Percentiles rank a stretch among this genome's conserved stretches.
phyloP scores from a whole-genome alignment of 108 stramenopile genomes.

The Stephanodiscus minutulus region DNA sequence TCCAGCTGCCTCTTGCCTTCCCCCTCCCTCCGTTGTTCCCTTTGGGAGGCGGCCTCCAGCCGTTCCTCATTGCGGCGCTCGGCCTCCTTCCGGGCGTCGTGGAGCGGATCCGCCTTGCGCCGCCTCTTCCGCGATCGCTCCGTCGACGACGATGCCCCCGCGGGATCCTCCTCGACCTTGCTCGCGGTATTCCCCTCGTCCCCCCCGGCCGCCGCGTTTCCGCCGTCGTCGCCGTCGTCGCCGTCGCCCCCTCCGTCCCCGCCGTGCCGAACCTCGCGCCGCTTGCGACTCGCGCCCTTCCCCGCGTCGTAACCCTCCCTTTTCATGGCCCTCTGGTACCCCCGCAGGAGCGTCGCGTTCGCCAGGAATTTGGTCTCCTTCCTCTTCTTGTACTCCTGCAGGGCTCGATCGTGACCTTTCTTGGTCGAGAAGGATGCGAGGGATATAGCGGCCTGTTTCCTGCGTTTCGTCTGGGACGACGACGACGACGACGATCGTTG shows the following conservation, averaged over 20 bases:
- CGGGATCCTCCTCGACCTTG: neutral
- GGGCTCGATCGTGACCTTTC: conserved; percentile 65
- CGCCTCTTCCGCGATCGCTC: conserved; percentile 28
- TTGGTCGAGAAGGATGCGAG: conserved; percentile 49
- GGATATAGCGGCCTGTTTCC: conserved; percentile 38
- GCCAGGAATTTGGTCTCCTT: conserved; percentile 60
- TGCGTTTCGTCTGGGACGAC: conserved; percentile 12
- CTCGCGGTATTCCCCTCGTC: neutral
- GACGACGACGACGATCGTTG: neutral
- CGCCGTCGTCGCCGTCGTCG: conserved; percentile 2
- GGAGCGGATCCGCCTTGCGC: conserved; percentile 50
- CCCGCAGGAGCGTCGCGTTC: conserved; percentile 63
- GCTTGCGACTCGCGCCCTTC: conserved; percentile 67
- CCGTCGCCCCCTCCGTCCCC: neutral
- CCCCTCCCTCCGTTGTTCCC: conserved; percentile 45
- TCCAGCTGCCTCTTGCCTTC: conserved; percentile 45
- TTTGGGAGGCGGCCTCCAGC: conserved; percentile 20
- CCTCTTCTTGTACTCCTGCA: conserved; percentile 64
- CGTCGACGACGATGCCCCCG: neutral
- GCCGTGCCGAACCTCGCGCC: conserved; percentile 23
- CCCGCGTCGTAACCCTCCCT: conserved; percentile 72
- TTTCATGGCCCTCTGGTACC: conserved; percentile 72
- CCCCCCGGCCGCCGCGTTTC: neutral
- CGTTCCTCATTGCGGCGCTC: conserved; percentile 34
- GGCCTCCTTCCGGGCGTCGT: conserved; percentile 51